Base-by-base conservation (phyloP, 108 stramenopile genomes). In the Skeletonema potamos region DNA sequence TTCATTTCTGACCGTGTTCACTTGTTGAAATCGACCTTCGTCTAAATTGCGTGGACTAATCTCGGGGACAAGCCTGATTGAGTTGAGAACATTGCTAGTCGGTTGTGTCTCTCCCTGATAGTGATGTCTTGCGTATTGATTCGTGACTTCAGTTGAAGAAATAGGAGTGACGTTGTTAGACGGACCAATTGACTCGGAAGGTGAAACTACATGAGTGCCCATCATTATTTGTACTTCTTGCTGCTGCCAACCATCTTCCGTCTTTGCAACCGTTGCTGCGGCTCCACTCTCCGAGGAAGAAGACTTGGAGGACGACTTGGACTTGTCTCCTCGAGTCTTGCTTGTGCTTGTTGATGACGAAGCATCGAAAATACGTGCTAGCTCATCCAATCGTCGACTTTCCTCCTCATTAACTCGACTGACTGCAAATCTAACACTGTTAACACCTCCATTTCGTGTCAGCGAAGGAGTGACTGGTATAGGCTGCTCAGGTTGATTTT, bases 371-470 rank as follows among this genome's bases (percentile, higher is more conserved):
- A 79, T 73, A 8, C 62, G 34, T 28, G 67, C 36, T 8, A 79
- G 29, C 30, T 60, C 64, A 51, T 79, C 78, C 54, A 79, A 68
- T 9, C 78, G 78, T 32, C 54, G 71, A 58, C 67, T 68, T 68
- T 79, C 78, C 17, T 66, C 56, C 54, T 79, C 78, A 1, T 68
- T 26, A 36, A 30, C 61, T 28, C 27, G 8, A n/a, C 15, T 33
- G 55, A 13, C 46, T 20, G 63, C 24, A 62, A 32, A 57, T 55
- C 17, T 43, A n/a, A 36, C 55, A 17, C 54, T 55, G 55, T 54
- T 64, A 37, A 18, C 48, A 51, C 48, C 6, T 20, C 22, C 18
- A n/a, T 20, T 51, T 7, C 48, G 18, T 6, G 24, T 44, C 17
- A 62, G 6, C 8, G 56, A 46, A 11, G 61, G 72, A 43, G 72